Percentiles rank a stretch among this genome's conserved stretches.
Evolutionary conservation across 1,139 yeast species (phyloP).

Genomic region (Kluyveromyces sp.): DNA sequence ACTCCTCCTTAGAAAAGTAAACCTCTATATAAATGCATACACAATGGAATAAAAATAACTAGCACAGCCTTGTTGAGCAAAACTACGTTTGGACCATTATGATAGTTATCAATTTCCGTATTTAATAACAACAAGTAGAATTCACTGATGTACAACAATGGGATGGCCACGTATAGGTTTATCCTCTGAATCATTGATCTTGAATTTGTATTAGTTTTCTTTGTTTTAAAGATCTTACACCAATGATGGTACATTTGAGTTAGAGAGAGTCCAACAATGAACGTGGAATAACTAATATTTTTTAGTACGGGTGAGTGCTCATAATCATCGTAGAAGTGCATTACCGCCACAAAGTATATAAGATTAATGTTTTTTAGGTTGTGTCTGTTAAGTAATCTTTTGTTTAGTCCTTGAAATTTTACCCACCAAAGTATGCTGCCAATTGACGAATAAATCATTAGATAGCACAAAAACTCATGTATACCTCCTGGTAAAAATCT

Average conservation of each 20-base stretch:
- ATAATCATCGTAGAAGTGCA: conserved; percentile 43
- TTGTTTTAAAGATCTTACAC: conserved; percentile 22
- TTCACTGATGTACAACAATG: conserved; percentile 42
- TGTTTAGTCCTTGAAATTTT: conserved; percentile 20
- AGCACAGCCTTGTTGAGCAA: conserved; percentile 20
- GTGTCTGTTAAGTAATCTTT: conserved; percentile 14
- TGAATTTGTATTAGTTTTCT: conserved; percentile 27
- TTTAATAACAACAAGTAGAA: conserved; percentile 46
- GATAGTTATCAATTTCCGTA: conserved; percentile 38
- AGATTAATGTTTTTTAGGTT: conserved; percentile 37
- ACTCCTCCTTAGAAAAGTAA: conserved; percentile 5
- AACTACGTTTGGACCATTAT: conserved; percentile 18
- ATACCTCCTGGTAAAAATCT: conserved; percentile 62
- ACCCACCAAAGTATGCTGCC: conserved; percentile 23
- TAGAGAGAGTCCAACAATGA: conserved; percentile 23
- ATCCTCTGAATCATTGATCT: conserved; percentile 31
- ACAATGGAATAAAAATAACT: conserved; percentile 28
- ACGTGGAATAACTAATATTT: conserved; percentile 29
- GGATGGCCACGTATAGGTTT: conserved; percentile 39
- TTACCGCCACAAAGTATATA: conserved; percentile 38
- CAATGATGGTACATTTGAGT: conserved; percentile 24
- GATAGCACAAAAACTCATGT: conserved; percentile 48
- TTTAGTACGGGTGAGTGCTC: conserved; percentile 28
- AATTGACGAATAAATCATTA: conserved; percentile 15
- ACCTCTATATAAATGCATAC: conserved; percentile 24